Base-by-base conservation (phyloP, 1,139 yeast species). In the Geotrichum siamense region DNA sequence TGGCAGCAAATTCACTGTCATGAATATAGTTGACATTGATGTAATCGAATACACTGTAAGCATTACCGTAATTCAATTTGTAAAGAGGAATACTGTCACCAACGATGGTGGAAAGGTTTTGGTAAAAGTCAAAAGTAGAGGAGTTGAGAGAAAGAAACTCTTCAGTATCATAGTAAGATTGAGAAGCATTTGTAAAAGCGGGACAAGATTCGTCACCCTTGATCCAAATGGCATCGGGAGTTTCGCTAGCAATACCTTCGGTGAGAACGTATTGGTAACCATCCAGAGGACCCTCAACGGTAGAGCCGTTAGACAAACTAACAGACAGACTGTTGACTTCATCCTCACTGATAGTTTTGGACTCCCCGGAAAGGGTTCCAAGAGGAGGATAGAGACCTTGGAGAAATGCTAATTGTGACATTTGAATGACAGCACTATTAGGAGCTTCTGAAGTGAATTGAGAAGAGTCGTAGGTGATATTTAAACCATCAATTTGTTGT, bases 371-470 rank as follows among this genome's bases (percentile, higher is more conserved):
- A 17, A 55, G 51, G 6, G 62, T 55, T 19, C 30, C 42, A 19
- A 55, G 39, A 19, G 73, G 70, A 12, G 74, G 74, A 50, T 67
- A 70, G 26, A 70, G 53, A 26, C 74, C 74, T 53, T 70, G 74
- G 38, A 69, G 51, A 55, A 69, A 69, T 3, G 71, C 62, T 43
- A 59, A 42, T 47, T 67, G 71, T 15, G 71, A 64, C 55, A 61
- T 62, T 33, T 61, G 58, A 41, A 70, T 56, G 23, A 69, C 72
- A 28, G 59, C 60, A 17, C 62, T 54, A 41, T 55, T 51, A 5
- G 69, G 59, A 9, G 63, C 62, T 46, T 63, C 65, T 5, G 69
- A 65, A 30, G 54, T 52, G 30, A 62, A 51, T 42, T 67, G 61
- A 20, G 60, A 55, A 22, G 55, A 51, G 23, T 58, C 55, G 51